A percentile compares a stretch with the other conserved stretches of the same genome.
Evolutionary conservation across 176 grass and related monocot species (phyloP).

Genomic region (Puya raimondii): DNA sequence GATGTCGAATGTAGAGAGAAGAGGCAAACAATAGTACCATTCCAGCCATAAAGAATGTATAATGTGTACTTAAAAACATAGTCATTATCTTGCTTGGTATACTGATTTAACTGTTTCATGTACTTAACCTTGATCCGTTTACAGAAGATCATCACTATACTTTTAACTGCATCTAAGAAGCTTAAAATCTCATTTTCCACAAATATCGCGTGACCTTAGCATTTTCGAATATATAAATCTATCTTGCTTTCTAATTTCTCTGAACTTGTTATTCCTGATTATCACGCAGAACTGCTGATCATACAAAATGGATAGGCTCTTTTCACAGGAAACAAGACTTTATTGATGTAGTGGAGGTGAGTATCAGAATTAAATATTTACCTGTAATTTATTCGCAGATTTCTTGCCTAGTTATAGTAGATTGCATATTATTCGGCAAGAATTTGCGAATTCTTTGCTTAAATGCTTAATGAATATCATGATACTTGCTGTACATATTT

Average conservation of each 20-base stretch:
- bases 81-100: too few relatives aligned
- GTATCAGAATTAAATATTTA: not conserved
- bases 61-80: too few relatives aligned
- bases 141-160: too few relatives aligned
- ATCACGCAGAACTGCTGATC: constrained; percentile 62
- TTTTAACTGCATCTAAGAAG: too few relatives aligned
- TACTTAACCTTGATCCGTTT: too few relatives aligned
- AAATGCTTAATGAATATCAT: not conserved
- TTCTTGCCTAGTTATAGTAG: not conserved
- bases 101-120: too few relatives aligned
- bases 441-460: not conserved
- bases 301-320: constrained; percentile 97
- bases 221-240: too few relatives aligned
- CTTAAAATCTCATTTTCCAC: too few relatives aligned
- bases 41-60: too few relatives aligned
- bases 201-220: too few relatives aligned
- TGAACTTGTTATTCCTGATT: constrained; percentile 1
- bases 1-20: too few relatives aligned
- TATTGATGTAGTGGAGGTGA: constrained; percentile 84
- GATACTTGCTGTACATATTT: not conserved
- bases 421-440: not conserved
- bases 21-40: too few relatives aligned
- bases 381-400: not conserved
- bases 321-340: constrained; percentile 86
- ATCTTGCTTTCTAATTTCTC: not conserved